phyloP scores from a whole-genome alignment of 345 rosid species.

The Aegle marmelos region DNA sequence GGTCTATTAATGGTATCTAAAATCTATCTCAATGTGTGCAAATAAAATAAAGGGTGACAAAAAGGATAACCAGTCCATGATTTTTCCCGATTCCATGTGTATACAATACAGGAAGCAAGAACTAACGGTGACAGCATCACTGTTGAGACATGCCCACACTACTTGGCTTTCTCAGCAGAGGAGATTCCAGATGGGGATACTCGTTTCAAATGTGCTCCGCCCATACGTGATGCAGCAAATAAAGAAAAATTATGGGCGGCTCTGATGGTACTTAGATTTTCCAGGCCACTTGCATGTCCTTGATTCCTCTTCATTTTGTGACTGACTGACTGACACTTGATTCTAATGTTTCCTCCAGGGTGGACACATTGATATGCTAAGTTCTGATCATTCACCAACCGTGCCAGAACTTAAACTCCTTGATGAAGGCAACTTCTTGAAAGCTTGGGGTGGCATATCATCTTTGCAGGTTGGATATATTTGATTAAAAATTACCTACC shows the following conservation, averaged over 20 bases:
- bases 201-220: constrained; percentile 94
- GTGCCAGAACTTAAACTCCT: constrained; percentile 74
- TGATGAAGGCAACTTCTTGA: constrained; percentile 76
- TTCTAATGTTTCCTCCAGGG: constrained; percentile 41
- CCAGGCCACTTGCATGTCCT: background rate
- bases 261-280: constrained; percentile 51
- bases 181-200: constrained; percentile 91
- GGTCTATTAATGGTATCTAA: constrained; percentile 65
- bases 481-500: background rate
- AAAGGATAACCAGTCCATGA: background rate
- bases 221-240: constrained; percentile 76
- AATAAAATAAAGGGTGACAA: background rate
- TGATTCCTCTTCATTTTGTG: constrained; percentile 5
- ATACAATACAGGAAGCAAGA: constrained; percentile 62
- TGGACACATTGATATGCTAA: constrained; percentile 84
- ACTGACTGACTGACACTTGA: constrained; percentile 3
- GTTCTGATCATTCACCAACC: constrained; percentile 98
- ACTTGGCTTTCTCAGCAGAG: constrained; percentile 90
- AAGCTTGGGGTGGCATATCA: constrained; percentile 98
- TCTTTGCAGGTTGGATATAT: constrained; percentile 70
- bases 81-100: background rate
- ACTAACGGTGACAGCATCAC: constrained; percentile 69
- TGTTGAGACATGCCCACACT: constrained; percentile 96
- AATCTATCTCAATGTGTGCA: background rate
- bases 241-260: constrained; percentile 88